These are phyloP conservation scores for Daedaleopsis nitida DNA, from an alignment of 768 basidiomycete species.

Conservation along the genomic window DNA sequence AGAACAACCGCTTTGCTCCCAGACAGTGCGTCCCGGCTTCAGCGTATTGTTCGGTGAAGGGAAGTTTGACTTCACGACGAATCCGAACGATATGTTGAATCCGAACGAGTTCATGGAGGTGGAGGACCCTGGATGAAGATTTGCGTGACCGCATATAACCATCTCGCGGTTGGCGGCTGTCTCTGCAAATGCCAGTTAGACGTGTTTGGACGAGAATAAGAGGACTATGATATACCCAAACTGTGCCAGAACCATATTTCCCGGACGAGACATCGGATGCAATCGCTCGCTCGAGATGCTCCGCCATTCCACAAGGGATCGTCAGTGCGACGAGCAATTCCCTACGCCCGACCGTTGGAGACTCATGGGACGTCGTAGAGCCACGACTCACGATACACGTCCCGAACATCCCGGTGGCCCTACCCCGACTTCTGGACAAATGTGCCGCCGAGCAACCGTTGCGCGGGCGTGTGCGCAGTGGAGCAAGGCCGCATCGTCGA, in stretches of 20 bases:
- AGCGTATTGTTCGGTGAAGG: constrained; percentile 24
- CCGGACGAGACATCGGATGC: no score
- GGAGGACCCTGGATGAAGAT: constrained; percentile 22
- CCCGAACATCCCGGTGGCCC: background rate
- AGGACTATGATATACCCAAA: no score
- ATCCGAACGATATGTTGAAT: constrained; percentile 28
- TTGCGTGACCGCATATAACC: background rate
- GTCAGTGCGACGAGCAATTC: no score
- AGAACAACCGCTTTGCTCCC: background rate
- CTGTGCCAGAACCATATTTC: no score
- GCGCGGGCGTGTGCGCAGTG: background rate
- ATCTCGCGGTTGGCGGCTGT: no score
- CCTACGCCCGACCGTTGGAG: background rate
- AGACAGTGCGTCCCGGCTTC: background rate
- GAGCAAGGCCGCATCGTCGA: background rate
- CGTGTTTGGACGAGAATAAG: no score
- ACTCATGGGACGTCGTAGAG: background rate
- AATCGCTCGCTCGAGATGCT: no score
- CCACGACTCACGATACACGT: background rate
- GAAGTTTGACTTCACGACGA: constrained; percentile 22
- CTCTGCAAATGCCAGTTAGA: no score
- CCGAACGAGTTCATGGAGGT: constrained; percentile 24
- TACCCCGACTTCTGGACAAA: background rate
- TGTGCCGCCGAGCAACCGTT: background rate
- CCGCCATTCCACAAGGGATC: no score